Base-by-base conservation (phyloP, 306 rosid genomes). In the Argentina anserina region DNA sequence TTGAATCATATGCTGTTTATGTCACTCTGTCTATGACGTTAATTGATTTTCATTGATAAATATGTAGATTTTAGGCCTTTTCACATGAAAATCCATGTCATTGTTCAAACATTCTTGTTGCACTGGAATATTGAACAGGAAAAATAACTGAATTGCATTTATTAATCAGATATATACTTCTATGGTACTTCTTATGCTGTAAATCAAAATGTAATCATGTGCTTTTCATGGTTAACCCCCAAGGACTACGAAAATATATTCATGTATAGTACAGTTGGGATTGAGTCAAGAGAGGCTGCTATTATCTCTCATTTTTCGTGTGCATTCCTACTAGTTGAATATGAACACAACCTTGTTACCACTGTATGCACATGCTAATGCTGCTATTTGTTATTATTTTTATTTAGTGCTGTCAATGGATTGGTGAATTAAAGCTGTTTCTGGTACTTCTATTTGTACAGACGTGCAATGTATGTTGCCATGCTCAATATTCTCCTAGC, bases 401-500 rank as follows among this genome's bases (percentile, higher is more conserved):
- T 47, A 34, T n/a, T 49, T 53, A 8, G 47, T 53, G 37, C 9
- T 53, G 5, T 49, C 34, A 21, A 69, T 69, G 23, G 9, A 14
- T 46, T 17, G 6, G 2, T 47, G 34, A 34, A 49, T n/a, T 21
- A 12, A 70, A 13, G 39, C 25, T 52, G 63, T n/a, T 21, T 70
- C 29, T 7, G 34, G n/a, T 5, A n/a, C 20, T 67, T 23, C 31
- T 15, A 56, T 66, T 28, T 6, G 0, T 41, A 39, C 43, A 2
- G 39, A 37, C 39, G 52, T 45, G 76, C 15, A 34, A 43, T 43
- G 47, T 25, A 46, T 26, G 42, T 75, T 40, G 68, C 41, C 13
- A 14, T 59, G 67, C 40, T 76, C 3, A 17, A 39, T 52, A 76
- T 70, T 78, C 75, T 73, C 55, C 39, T 59, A 26, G 52, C 75